Percentiles rank a stretch among this genome's conserved stretches.
Conservation (phyloP, 805 yeast genomes). For the Cyberlindnera subsufficiens region DNA sequence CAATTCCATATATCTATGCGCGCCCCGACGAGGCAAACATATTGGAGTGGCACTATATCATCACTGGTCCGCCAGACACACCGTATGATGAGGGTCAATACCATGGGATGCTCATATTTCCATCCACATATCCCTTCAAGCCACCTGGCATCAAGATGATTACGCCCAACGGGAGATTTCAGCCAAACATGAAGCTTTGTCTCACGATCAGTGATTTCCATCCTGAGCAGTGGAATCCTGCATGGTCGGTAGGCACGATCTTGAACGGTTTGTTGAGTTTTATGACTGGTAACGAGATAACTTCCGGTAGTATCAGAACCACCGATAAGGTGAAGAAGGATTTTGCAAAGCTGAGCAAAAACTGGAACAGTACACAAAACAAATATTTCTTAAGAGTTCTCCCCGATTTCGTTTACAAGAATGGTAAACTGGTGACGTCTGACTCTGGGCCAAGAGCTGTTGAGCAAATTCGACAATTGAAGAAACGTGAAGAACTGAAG, state of each 20-base stretch:
- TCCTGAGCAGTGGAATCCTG: slow-evolving; percentile 93
- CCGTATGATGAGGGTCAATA: slow-evolving; percentile 83
- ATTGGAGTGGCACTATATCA: slow-evolving; percentile 87
- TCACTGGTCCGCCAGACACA: slow-evolving; percentile 87
- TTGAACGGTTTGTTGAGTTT: slow-evolving; percentile 81
- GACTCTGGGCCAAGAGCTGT: background rate
- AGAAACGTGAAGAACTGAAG: background rate
- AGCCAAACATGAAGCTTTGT: slow-evolving; percentile 70
- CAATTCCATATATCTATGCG: slow-evolving; percentile 79
- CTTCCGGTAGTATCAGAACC: slow-evolving; percentile 74
- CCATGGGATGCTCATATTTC: slow-evolving; percentile 79
- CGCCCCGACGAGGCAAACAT: slow-evolving; percentile 82
- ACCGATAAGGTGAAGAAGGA: slow-evolving; percentile 46
- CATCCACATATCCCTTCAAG: slow-evolving; percentile 78
- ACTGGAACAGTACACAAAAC: slow-evolving; percentile 12
- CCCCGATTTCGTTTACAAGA: slow-evolving; percentile 30
- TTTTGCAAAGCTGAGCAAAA: slow-evolving; percentile 50
- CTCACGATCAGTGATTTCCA: slow-evolving; percentile 87
- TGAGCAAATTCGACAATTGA: background rate
- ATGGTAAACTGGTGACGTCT: background rate
- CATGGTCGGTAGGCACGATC: slow-evolving; percentile 89
- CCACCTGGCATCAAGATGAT: slow-evolving; percentile 85
- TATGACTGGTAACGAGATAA: slow-evolving; percentile 81
- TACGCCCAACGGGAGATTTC: slow-evolving; percentile 86
- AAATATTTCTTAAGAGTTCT: slow-evolving; percentile 53